Conservation (phyloP, 176 grass and related monocot genomes). For the Musa troglodytarum region DNA sequence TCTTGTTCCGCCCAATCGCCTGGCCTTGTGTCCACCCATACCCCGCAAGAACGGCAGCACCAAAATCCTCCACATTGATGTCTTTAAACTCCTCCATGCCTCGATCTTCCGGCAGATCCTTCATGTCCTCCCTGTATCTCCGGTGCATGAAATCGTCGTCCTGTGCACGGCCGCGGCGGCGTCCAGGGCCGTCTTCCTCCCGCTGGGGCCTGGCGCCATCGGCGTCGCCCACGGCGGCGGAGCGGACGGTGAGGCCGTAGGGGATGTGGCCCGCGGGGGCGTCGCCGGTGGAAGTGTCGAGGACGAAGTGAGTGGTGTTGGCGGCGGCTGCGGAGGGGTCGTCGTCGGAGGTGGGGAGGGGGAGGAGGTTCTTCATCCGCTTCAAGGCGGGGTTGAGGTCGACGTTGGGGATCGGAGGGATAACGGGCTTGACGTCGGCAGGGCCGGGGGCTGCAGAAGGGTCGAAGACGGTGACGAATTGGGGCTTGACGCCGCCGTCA, state of each 20-base stretch:
- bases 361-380: conserved; percentile 45
- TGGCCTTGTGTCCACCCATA: conserved; percentile 88
- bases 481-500: conserved; percentile 17
- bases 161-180: not conserved
- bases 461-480: conserved; percentile 87
- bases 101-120: conserved; percentile 55
- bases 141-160: conserved; percentile 44
- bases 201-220: not conserved
- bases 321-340: conserved; percentile 41
- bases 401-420: conserved; percentile 64
- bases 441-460: conserved; percentile 42
- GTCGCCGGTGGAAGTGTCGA: conserved; percentile 63
- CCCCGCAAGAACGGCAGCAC: conserved; percentile 57
- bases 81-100: conserved; percentile 64
- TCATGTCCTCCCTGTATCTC: conserved; percentile 73
- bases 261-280: conserved; percentile 44
- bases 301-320: conserved; percentile 40
- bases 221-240: not conserved
- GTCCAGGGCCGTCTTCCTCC: conserved; percentile 13
- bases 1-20: conserved; percentile 68
- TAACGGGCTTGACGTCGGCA: conserved; percentile 30
- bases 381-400: conserved; percentile 42
- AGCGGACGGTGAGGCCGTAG: conserved; percentile 61
- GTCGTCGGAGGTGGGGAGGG: conserved; percentile 66
- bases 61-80: conserved; percentile 59